These are phyloP conservation scores for Myxozyma monticola DNA, from an alignment of 805 yeast species.

Conservation along the genomic window DNA sequence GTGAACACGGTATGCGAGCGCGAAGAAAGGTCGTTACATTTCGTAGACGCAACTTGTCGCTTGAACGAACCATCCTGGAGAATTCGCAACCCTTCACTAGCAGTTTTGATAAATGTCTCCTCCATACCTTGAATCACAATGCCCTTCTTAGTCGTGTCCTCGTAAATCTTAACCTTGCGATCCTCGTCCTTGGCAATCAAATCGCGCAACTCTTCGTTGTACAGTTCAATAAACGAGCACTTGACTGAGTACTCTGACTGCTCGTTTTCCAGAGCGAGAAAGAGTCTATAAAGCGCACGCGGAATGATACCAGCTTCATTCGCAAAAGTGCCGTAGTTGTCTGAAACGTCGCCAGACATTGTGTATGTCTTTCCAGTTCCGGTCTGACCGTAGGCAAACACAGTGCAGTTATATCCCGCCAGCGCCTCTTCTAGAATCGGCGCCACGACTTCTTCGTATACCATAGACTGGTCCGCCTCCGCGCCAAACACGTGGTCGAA, in stretches of 20 bases:
- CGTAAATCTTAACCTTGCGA: constrained; percentile 58
- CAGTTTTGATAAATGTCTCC: constrained; percentile 51
- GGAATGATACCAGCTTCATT: constrained; percentile 67
- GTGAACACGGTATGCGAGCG: constrained; percentile 82
- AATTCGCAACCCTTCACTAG: constrained; percentile 52
- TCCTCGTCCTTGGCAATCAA: constrained; percentile 50
- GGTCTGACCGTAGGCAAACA: constrained; percentile 77
- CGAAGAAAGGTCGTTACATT: constrained; percentile 72
- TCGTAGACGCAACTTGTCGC: constrained; percentile 76
- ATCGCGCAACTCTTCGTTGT: constrained; percentile 83
- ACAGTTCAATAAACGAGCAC: constrained; percentile 79
- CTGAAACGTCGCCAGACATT: constrained; percentile 37
- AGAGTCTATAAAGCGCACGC: constrained; percentile 56
- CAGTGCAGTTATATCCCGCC: constrained; percentile 74
- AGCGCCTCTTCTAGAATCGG: constrained; percentile 67
- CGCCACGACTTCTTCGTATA: constrained; percentile 67
- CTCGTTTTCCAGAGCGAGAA: constrained; percentile 46
- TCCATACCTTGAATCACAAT: constrained; percentile 60
- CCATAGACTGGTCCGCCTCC: constrained; percentile 65
- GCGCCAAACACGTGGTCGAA: constrained; percentile 85
- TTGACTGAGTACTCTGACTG: constrained; percentile 64
- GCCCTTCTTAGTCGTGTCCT: constrained; percentile 47
- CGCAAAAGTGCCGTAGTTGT: constrained; percentile 28
- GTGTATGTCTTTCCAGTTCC: constrained; percentile 69
- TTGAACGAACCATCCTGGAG: constrained; percentile 59